These are phyloP conservation scores for Termitomyces sp. DNA, from an alignment of 768 basidiomycete genomes.

Conservation along the genomic window DNA sequence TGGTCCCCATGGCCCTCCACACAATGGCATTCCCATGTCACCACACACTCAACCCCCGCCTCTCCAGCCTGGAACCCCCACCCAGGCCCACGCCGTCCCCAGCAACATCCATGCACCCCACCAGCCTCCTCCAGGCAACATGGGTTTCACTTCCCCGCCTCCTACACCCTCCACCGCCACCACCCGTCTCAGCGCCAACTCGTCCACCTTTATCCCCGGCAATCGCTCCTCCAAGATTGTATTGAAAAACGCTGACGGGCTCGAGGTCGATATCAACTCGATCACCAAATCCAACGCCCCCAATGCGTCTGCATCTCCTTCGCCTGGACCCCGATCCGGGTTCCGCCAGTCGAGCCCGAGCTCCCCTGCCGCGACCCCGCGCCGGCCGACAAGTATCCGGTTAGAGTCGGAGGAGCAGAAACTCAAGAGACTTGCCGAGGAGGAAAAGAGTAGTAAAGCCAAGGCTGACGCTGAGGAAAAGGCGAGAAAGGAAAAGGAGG, in stretches of 20 bases:
- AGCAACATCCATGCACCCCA: constrained; percentile 41
- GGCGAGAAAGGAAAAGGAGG: constrained; percentile 39
- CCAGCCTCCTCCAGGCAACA: constrained; percentile 47
- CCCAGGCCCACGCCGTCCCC: constrained; percentile 57
- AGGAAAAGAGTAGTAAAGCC: constrained; percentile 40
- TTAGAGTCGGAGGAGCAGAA: constrained; percentile 60
- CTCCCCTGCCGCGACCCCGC: constrained; percentile 30
- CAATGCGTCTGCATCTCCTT: constrained; percentile 30
- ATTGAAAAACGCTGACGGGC: constrained; percentile 65
- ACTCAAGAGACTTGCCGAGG: constrained; percentile 44
- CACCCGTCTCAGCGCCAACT: constrained; percentile 59
- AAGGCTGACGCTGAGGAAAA: constrained; percentile 46
- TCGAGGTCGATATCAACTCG: constrained; percentile 57
- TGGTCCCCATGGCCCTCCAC: constrained; percentile 44
- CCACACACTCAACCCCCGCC: constrained; percentile 58
- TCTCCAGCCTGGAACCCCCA: constrained; percentile 72
- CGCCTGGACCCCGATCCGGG: constrained; percentile 29
- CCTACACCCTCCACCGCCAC: constrained; percentile 61
- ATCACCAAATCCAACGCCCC: constrained; percentile 46
- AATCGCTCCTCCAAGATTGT: constrained; percentile 43
- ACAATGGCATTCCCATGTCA: constrained; percentile 61
- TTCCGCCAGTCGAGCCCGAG: constrained; percentile 32
- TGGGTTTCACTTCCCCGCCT: constrained; percentile 56
- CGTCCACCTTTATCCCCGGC: constrained; percentile 65
- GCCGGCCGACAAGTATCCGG: constrained; percentile 46